Percentiles rank a stretch among this genome's conserved stretches.
Conservation (phyloP, 495 filamentous ascomycete species). For the Articulospora tetracladia region DNA sequence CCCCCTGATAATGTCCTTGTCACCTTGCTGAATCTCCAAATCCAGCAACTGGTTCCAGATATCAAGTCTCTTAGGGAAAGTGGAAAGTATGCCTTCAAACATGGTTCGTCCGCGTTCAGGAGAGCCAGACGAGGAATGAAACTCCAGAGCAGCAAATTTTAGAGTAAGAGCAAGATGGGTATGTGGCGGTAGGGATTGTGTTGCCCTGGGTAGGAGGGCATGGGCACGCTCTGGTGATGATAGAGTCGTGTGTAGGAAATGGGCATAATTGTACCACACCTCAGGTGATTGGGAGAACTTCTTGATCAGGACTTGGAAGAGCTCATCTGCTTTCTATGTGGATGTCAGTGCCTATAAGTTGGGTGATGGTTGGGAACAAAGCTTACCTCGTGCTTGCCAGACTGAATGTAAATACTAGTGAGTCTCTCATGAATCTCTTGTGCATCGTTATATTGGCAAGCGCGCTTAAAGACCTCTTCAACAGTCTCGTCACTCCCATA, state of each 20-base stretch:
- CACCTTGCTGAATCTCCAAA: constrained; percentile 66
- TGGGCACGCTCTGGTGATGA: constrained; percentile 70
- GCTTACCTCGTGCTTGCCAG: constrained; percentile 69
- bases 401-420: constrained; percentile 91
- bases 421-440: constrained; percentile 87
- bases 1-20: constrained; percentile 58
- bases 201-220: constrained; percentile 76
- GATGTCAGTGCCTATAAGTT: constrained; percentile 33
- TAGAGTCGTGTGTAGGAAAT: constrained; percentile 74
- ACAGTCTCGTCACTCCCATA: constrained; percentile 84
- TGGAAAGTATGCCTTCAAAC: constrained; percentile 80
- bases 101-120: constrained; percentile 90
- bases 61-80: constrained; percentile 84
- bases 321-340: constrained; percentile 76
- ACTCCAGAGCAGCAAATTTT: constrained; percentile 89
- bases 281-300: constrained; percentile 74
- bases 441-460: constrained; percentile 90
- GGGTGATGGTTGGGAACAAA: constrained; percentile 1
- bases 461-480: constrained; percentile 84
- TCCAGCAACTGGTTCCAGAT: constrained; percentile 90
- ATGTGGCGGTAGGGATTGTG: constrained; percentile 71
- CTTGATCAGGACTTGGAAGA: constrained; percentile 82
- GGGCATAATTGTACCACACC: constrained; percentile 92
- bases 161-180: constrained; percentile 73
- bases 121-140: constrained; percentile 76